Base-by-base conservation (phyloP, 2,329 filamentous ascomycete species). In the Fusarium sp. region DNA sequence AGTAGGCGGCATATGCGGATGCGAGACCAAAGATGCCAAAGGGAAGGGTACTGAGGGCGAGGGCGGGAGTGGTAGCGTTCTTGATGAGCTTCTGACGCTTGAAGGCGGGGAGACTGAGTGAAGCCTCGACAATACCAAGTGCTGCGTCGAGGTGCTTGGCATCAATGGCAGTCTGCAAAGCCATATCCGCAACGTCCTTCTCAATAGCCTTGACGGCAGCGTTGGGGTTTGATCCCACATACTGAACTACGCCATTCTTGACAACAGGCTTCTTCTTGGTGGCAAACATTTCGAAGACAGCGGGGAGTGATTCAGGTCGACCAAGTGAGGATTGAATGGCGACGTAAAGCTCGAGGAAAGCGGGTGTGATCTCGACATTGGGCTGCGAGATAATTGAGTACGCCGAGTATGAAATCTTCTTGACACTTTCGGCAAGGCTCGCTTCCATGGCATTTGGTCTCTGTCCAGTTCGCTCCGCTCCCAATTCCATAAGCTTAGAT, bases 221-320 rank as follows among this genome's bases (percentile, higher is more conserved):
- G 67, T 91, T 89, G 18, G 93, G 91, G 43, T 92, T 92, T 43
- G 88, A 88, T 51, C 84, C 78, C 42, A 82, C 83, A 75, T 90
- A 93, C 67, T 82, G 81, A 55, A 93, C 82, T 11, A 86, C 86
- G 18, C 86, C 86, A 20, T 87, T 85, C 53, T 85, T 84, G 73
- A 88, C 83, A 53, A 86, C 81, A 4, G 94, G 92, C 67, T 89
- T 83, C 12, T 93, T 91, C 80, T 98, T 99, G 72, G 88, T 88
- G 50, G 93, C 93, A 78, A 95, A 98, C 55, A 98, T 85, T 59
- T 90, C 83, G 76, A 99, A 91, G 43, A 94, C 88, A 63, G 90
- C 87, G 9, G 95, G 93, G 67, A 98, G 88, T 46, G 92, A 90
- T 69, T 93, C 88, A 4, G 93, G 90, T 59, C 87, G 89, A 66